Evolutionary conservation across 2,329 filamentous ascomycete genomes (phyloP), one percentile per base, ranked within the genome.

Genomic region (Xylariales sp.): DNA sequence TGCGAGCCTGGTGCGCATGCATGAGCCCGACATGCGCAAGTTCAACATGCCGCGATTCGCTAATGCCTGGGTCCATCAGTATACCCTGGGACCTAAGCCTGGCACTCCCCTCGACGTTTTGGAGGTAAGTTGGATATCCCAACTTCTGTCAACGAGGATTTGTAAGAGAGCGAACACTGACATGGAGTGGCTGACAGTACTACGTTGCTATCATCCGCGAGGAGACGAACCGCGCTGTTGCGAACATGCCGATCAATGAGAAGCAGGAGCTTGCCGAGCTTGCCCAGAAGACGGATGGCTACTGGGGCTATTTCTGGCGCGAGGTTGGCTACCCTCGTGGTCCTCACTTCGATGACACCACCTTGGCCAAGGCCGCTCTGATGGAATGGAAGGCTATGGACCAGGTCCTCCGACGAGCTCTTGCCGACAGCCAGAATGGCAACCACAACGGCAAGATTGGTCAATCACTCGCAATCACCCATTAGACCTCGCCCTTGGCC

Each of bases 141-240:
- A n/a, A 1, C n/a, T 7, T 14, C 15, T n/a, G 20, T 18, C 4
- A 19, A 12, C 4, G 9, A 19, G 10, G 19, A 10, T 8, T 6
- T 20, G 5, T 16, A 15, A 39, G 16, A 19, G 29, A 3, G 7
- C 14, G 10, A 12, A 29, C 11, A 8, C 36, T 42, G 32, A 48
- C 51, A 55, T 31, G 54, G 43, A 7, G 7, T 24, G 31, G 31
- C 4, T 38, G 49, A 27, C 36, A 80, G 76, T 82, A 69, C 64
- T 82, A 80, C 58, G 71, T 80, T 40, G 60, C 64, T 12, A 44
- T 77, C 18, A 72, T 82, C 42, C 73, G 75, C 27, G 69, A 76
- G 48, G 70, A 76, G 51, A 74, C 74, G 1, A 61, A 55, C 10
- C 60, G 66, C 2, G 62, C 65, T 18, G 55, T 72, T 9, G 50